Base-by-base conservation (phyloP, 1,139 yeast species). In the Saccharomyces pastorianus region DNA sequence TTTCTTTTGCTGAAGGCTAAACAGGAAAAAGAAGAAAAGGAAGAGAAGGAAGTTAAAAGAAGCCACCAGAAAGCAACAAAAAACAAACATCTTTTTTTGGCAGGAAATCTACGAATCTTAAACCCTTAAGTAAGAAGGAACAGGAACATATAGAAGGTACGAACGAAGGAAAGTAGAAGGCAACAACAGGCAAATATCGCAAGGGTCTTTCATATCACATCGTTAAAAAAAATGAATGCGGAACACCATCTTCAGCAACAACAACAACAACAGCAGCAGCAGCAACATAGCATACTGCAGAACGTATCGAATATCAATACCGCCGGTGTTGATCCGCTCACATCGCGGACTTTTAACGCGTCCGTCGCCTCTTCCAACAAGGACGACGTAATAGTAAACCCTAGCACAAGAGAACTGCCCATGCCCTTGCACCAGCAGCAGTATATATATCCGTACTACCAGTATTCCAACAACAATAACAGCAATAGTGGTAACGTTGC, bases 181-280 rank as follows among this genome's bases (percentile, higher is more conserved):
- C 73, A 29, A 68, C 63, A 47, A 73, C 78, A 38, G 44, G 44
- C 44, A 38, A 38, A 38, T 38, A 38, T 9, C 5, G 9, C 4
- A 38, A 13, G 44, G 44, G 5, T 17, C 20, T 17, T 2, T 17
- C 23, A 17, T 9, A 5, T 17, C 9, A 38, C 17, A 26, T 38
- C 5, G 9, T 9, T n/a, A n/a, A n/a, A n/a, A 38, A 7, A 11
- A 7, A 38, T 38, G 44, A 38, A 38, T 38, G 44, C 44, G 44
- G 44, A 38, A 2, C 53, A 44, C 31, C 56, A 38, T 27, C 47
- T 28, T 44, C 46, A 46, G 17, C 57, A 46, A 31, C 51, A 48
- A 50, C 55, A 52, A 34, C 54, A 50, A 31, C 51, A 51, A 34
- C 55, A 53, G n/a, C n/a, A n/a, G n/a, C n/a, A 52, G 41, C 54